Conservation (phyloP, 805 yeast genomes). For the Schwanniomyces polymorphus region DNA sequence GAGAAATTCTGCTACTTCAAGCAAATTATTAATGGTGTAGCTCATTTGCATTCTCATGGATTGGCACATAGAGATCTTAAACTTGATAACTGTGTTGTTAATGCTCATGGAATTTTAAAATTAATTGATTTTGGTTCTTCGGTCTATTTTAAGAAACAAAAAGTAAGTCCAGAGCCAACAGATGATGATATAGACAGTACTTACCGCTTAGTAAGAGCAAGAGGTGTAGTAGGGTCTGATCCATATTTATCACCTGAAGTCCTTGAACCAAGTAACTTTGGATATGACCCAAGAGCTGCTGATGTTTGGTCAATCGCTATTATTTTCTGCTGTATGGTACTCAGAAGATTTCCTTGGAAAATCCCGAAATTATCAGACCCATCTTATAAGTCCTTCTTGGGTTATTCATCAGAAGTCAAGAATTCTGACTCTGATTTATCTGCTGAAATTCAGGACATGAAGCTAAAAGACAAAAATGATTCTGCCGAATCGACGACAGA, state of each 20-base stretch:
- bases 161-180: constrained; percentile 1
- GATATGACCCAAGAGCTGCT: constrained; percentile 83
- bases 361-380: constrained; percentile 78
- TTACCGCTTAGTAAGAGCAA: constrained; percentile 57
- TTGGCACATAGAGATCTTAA: constrained; percentile 92
- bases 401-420: constrained; percentile 11
- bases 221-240: constrained; percentile 92
- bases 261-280: constrained; percentile 38
- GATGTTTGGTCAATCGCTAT: constrained; percentile 96
- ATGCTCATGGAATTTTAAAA: constrained; percentile 71
- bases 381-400: constrained; percentile 66
- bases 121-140: constrained; percentile 94
- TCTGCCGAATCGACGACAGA: constrained; percentile 25
- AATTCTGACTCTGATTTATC: constrained; percentile 8
- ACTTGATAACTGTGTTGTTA: constrained; percentile 90
- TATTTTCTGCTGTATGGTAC: constrained; percentile 85
- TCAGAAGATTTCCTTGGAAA: constrained; percentile 93
- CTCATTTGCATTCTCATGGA: constrained; percentile 76
- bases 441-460: not conserved
- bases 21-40: constrained; percentile 76
- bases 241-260: constrained; percentile 96
- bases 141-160: constrained; percentile 69
- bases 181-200: constrained; percentile 38
- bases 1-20: constrained; percentile 82
- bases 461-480: not conserved